A percentile compares a stretch with the other conserved stretches of the same genome.
phyloP scores from a whole-genome alignment of 2,329 filamentous ascomycete genomes.

The Cylindrodendrum hubeiense region DNA sequence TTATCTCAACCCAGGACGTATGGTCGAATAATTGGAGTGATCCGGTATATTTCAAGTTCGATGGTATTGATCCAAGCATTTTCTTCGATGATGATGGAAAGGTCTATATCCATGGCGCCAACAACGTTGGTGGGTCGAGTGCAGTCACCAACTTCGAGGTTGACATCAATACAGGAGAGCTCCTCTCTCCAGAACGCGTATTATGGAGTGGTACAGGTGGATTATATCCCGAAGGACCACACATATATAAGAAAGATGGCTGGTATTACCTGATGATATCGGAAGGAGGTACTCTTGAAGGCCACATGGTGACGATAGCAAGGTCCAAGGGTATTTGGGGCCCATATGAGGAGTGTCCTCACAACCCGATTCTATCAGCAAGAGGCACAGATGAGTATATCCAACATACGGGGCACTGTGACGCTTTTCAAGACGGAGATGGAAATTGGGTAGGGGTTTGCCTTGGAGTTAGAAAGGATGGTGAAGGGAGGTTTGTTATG shows the following conservation, averaged over 20 bases:
- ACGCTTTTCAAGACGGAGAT: conserved; percentile 56
- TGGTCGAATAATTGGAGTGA: conserved; percentile 5
- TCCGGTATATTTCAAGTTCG: not conserved
- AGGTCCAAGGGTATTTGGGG: conserved; percentile 53
- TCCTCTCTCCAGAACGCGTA: not conserved
- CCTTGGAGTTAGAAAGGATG: conserved; percentile 38
- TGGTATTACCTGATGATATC: conserved; percentile 64
- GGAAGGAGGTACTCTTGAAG: conserved; percentile 59
- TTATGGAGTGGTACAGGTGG: conserved; percentile 60
- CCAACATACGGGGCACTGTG: conserved; percentile 59
- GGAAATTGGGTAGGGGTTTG: conserved; percentile 58
- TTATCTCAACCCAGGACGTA: not conserved
- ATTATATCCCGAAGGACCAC: conserved; percentile 50
- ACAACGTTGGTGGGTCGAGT: not conserved
- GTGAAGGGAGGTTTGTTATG: conserved; percentile 59
- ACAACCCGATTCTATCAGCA: conserved; percentile 61
- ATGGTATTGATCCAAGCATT: conserved; percentile 1
- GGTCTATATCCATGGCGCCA: not conserved
- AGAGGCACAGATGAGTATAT: conserved; percentile 53
- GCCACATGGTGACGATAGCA: conserved; percentile 59
- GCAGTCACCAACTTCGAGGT: not conserved
- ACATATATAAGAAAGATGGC: conserved; percentile 57
- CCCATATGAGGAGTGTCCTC: conserved; percentile 55
- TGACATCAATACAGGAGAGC: not conserved
- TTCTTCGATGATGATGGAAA: conserved; percentile 10